Evolutionary conservation across 495 filamentous ascomycete genomes (phyloP), one percentile per base, ranked within the genome.

Genomic region (Hypoxylon fuscum): DNA sequence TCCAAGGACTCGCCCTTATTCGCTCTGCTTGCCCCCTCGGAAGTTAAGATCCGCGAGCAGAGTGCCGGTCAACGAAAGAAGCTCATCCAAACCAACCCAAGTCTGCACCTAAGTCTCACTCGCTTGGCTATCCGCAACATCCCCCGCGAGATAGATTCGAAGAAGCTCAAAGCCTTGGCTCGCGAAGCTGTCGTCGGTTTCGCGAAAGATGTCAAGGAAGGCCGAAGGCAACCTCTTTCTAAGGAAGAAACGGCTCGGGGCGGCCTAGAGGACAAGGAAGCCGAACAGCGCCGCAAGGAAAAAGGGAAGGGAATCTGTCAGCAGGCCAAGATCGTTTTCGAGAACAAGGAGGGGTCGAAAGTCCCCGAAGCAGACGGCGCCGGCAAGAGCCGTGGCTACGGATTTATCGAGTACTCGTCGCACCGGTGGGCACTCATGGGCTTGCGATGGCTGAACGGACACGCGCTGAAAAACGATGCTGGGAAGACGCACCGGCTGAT

Each of bases 401-500:
- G 96, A 9, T 99, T 99, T 75, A 90, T 99, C 55, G 95, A 99
- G 74, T 99, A 97, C 77, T 90, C 86, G 56, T 93, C 90, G 25
- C 95, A 99, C 66, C 88, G 95, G 23, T 91, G 89, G 79, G 96
- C 96, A 22, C 78, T 99, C 21, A 98, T 98, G 95, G 95, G 93
- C 15, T 77, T 99, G 55, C 79, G 95, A 25, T 97, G 90, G 87
- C 77, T 99, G 29, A 99, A 99, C 69, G 92, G 93, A 0, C 90
- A 94, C 66, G 81, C 87, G n/a, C 41, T 85, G 12, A 78, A 81
- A 58, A 78, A 73, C 40, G 66, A 76, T 21, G 62, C 57, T 2
- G 82, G 81, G 41, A 82, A 82, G 70, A 80, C 77, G 49, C 76
- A 77, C 45, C 80, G 93, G 11, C 74, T 98, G 44, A 91, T 99